Conservation (phyloP, 805 yeast genomes). For the Lipomyces anomalus region DNA sequence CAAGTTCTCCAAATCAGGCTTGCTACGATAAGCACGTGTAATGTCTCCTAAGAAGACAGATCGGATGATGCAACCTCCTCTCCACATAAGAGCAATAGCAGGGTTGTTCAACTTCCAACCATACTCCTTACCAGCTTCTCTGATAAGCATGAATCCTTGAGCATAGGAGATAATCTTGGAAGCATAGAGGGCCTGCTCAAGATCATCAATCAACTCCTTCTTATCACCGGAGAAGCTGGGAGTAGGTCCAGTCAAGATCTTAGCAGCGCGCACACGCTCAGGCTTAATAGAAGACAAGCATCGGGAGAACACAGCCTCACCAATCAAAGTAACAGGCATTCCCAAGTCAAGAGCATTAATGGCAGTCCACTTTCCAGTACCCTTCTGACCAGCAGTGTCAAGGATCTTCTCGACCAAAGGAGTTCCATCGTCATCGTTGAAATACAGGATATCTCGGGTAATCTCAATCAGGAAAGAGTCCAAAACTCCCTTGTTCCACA, state of each 20-base stretch:
- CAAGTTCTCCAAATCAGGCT: slow-evolving; percentile 91
- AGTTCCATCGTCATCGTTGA: slow-evolving; percentile 81
- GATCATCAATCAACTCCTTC: slow-evolving; percentile 78
- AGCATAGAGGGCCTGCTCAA: slow-evolving; percentile 97
- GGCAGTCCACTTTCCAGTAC: slow-evolving; percentile 99
- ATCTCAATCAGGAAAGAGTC: slow-evolving; percentile 96
- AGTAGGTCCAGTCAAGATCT: slow-evolving; percentile 73
- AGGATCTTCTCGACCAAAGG: slow-evolving; percentile 94
- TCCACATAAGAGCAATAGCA: slow-evolving; percentile 98
- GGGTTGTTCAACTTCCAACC: slow-evolving; percentile 97
- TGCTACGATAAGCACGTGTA: slow-evolving; percentile 90
- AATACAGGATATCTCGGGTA: slow-evolving; percentile 89
- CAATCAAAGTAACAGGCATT: slow-evolving; percentile 96
- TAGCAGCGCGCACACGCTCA: slow-evolving; percentile 86
- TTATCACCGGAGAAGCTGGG: slow-evolving; percentile 67
- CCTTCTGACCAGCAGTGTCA: slow-evolving; percentile 98
- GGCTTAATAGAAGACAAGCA: slow-evolving; percentile 86
- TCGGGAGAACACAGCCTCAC: slow-evolving; percentile 98
- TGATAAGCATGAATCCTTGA: slow-evolving; percentile 98
- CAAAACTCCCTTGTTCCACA: slow-evolving; percentile 96
- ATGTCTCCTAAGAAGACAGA: slow-evolving; percentile 97
- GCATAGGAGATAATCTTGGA: slow-evolving; percentile 98
- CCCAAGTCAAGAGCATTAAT: slow-evolving; percentile 96
- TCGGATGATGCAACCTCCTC: slow-evolving; percentile 99
- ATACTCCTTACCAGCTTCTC: slow-evolving; percentile 96